phyloP scores from a whole-genome alignment of 345 rosid genomes.

The Syzygium jambos region DNA sequence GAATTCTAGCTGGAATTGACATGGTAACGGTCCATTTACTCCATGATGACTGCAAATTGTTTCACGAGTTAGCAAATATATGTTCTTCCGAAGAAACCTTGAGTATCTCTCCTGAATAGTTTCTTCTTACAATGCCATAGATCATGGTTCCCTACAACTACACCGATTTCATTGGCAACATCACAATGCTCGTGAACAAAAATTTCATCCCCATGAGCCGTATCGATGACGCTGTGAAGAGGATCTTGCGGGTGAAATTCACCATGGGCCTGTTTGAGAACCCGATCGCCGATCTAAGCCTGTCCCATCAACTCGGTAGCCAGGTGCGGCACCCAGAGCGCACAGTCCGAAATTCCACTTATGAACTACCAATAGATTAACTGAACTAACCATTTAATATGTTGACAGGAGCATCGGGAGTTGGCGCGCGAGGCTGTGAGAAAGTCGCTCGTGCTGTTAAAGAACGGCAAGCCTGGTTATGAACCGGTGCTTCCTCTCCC shows the following conservation, averaged over 20 bases:
- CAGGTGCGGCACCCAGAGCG: constrained; percentile 21
- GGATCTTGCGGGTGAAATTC: constrained; percentile 79
- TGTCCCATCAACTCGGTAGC: constrained; percentile 37
- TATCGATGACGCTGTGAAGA: constrained; percentile 62
- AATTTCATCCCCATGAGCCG: constrained; percentile 45
- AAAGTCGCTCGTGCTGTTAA: constrained; percentile 66
- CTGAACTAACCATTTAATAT: not conserved
- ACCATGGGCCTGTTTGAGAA: constrained; percentile 60
- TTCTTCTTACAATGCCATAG: constrained; percentile 12
- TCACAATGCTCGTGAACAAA: constrained; percentile 32
- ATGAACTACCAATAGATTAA: not conserved
- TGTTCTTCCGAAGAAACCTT: not conserved
- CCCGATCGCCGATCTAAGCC: constrained; percentile 45
- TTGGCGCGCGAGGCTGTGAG: constrained; percentile 88
- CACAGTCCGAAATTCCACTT: not conserved
- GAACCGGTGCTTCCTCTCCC: constrained; percentile 53
- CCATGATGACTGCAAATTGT: not conserved
- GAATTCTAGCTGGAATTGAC: constrained; percentile 62
- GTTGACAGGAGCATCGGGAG: constrained; percentile 52
- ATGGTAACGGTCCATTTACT: constrained; percentile 33
- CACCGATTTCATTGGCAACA: constrained; percentile 31
- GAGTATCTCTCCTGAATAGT: not conserved
- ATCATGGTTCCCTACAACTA: constrained; percentile 60
- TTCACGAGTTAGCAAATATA: not conserved
- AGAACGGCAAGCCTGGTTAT: constrained; percentile 42